Conservation (phyloP, 371 early-diverging fungal genomes). For the Mortierella sp. region DNA sequence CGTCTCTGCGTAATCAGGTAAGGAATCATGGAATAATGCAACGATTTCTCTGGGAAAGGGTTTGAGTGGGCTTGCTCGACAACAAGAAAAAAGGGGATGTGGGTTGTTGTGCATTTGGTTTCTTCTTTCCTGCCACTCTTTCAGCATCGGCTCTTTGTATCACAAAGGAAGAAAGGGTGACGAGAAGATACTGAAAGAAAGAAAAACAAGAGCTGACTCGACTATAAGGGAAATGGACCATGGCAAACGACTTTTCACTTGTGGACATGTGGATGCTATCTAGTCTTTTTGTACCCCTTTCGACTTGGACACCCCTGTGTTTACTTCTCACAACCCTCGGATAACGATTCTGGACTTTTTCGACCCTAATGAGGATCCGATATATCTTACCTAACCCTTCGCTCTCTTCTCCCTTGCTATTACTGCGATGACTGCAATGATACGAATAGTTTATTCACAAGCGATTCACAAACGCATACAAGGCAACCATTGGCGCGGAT, state of each 20-base stretch:
- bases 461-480: slow-evolving; percentile 96
- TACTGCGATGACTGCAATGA: background rate
- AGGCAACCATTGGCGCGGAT: slow-evolving; percentile 99
- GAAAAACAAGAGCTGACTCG: background rate
- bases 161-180: background rate
- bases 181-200: too few relatives aligned
- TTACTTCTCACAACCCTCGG: background rate
- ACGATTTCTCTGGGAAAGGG: background rate
- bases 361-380: background rate
- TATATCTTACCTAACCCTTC: background rate
- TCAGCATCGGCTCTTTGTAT: slow-evolving; percentile 9
- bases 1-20: slow-evolving; percentile 59
- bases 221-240: background rate
- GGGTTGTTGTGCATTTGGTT: background rate
- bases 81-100: background rate
- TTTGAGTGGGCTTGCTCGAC: background rate
- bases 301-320: background rate
- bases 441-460: slow-evolving; percentile 89
- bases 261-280: background rate
- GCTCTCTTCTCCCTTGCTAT: slow-evolving; percentile 5
- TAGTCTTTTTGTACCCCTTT: background rate
- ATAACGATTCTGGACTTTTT: background rate
- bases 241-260: background rate
- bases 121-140: background rate
- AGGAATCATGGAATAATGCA: background rate